phyloP scores from a whole-genome alignment of 495 filamentous ascomycete genomes.

The Hypoxylon fragiforme region DNA sequence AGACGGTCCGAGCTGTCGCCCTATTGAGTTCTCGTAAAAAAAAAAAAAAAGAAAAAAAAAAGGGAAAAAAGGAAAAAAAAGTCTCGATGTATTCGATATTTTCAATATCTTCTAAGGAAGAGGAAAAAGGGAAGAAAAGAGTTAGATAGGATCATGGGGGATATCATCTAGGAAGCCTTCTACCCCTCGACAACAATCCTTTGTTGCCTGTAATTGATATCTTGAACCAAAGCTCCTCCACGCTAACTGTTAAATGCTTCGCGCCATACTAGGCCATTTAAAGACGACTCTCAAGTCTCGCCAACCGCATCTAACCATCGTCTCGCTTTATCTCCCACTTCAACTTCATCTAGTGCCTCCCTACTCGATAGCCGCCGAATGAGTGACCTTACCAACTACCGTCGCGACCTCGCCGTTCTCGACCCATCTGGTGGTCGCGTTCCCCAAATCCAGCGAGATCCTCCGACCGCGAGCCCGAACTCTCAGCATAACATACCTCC shows the following conservation, averaged over 20 bases:
- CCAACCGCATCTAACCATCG: constrained; percentile 51
- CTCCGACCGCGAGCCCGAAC: constrained; percentile 53
- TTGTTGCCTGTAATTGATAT: constrained; percentile 29
- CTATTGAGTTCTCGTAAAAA: too few species aligned
- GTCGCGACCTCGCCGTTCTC: constrained; percentile 70
- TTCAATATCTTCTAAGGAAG: constrained; percentile 3
- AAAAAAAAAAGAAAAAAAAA: too few species aligned
- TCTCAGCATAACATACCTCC: constrained; percentile 47
- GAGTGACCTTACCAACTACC: constrained; percentile 65
- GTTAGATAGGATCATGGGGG: too few species aligned
- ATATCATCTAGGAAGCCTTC: background rate
- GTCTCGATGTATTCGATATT: too few species aligned
- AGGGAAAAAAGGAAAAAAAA: too few species aligned
- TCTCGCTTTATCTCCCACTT: constrained; percentile 52
- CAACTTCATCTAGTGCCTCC: constrained; percentile 50
- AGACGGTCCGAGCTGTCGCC: too few species aligned
- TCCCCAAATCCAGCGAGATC: constrained; percentile 57
- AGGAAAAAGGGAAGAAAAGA: too few species aligned
- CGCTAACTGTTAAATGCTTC: constrained; percentile 15
- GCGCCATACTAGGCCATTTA: constrained; percentile 37
- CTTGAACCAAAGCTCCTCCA: constrained; percentile 34
- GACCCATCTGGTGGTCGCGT: constrained; percentile 60
- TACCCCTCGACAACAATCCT: constrained; percentile 4
- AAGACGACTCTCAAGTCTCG: constrained; percentile 57
- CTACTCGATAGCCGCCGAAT: constrained; percentile 52